Evolutionary conservation across 768 basidiomycete species (phyloP).

Genomic region (Rhizopogon salebrosus): DNA sequence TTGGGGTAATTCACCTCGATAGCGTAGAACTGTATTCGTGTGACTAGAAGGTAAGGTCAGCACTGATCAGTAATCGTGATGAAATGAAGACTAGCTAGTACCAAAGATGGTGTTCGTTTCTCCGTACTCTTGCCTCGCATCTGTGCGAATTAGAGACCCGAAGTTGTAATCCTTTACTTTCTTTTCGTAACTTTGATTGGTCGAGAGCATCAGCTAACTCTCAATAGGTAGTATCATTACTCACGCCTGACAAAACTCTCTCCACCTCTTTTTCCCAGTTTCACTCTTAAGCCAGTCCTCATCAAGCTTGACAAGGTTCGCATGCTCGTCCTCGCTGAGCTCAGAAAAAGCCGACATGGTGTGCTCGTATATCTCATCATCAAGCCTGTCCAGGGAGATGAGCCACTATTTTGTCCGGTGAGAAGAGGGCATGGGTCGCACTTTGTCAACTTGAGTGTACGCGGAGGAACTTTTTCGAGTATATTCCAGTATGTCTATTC

Average conservation of each 20-base stretch:
- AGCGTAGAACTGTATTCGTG: slow-evolving; percentile 72
- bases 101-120: slow-evolving; percentile 95
- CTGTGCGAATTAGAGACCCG: slow-evolving; percentile 85
- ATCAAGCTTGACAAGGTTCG: slow-evolving; percentile 54
- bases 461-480: slow-evolving; percentile 73
- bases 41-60: slow-evolving; percentile 11
- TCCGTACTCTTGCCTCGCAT: slow-evolving; percentile 76
- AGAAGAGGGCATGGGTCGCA: slow-evolving; percentile 29
- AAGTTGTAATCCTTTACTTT: slow-evolving; percentile 94
- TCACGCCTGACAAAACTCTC: slow-evolving; percentile 31
- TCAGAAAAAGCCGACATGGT: slow-evolving; percentile 80
- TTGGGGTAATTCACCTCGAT: slow-evolving; percentile 60
- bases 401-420: slow-evolving; percentile 7
- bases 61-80: slow-evolving; percentile 7
- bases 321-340: slow-evolving; percentile 44
- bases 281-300: slow-evolving; percentile 92
- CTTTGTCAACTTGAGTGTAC: slow-evolving; percentile 79
- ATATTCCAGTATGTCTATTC: slow-evolving; percentile 92
- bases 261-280: slow-evolving; percentile 86
- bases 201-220: slow-evolving; percentile 5
- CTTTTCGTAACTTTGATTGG: slow-evolving; percentile 67
- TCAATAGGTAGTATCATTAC: not conserved
- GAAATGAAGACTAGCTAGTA: slow-evolving; percentile 18
- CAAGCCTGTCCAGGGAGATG: slow-evolving; percentile 46
- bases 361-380: slow-evolving; percentile 88